These are phyloP conservation scores for Chytridiales sp. DNA, from an alignment of 371 early-diverging fungal species.

Conservation along the genomic window DNA sequence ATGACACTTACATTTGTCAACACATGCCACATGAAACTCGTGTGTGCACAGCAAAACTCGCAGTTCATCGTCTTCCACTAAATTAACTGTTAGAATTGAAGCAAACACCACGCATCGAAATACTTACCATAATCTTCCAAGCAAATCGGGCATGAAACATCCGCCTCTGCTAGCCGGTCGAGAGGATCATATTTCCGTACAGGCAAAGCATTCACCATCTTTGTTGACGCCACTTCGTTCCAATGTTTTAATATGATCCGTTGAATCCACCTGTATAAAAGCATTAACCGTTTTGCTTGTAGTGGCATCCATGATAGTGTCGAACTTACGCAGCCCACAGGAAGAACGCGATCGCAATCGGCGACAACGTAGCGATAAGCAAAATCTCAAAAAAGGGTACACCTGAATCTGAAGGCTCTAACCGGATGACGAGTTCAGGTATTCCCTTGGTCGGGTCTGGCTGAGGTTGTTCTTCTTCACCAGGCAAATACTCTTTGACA, in stretches of 20 bases:
- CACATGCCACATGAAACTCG: conserved; percentile 3
- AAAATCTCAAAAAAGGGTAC: conserved; percentile 35
- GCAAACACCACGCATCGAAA: background rate
- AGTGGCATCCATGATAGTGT: too few relatives aligned
- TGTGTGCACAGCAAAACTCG: conserved; percentile 1
- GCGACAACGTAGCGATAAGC: conserved; percentile 26
- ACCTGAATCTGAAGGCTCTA: conserved; percentile 27
- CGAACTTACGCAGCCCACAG: too few relatives aligned
- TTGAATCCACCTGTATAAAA: conserved; percentile 15
- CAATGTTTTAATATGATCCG: conserved; percentile 1
- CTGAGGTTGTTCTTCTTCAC: too few relatives aligned
- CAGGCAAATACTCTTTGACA: too few relatives aligned
- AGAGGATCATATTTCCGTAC: background rate
- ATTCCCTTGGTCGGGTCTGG: too few relatives aligned
- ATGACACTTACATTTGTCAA: background rate
- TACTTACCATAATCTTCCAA: conserved; percentile 9
- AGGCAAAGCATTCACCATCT: conserved; percentile 11
- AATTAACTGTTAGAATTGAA: background rate
- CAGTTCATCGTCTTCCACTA: background rate
- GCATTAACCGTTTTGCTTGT: too few relatives aligned
- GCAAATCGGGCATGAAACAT: conserved; percentile 1
- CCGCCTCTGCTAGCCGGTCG: background rate
- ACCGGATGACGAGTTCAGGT: conserved; percentile 9
- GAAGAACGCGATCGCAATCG: conserved; percentile 14
- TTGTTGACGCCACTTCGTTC: conserved; percentile 2